phyloP scores from a whole-genome alignment of 1,284 basidiomycete genomes.

The Trichosporon sp. region DNA sequence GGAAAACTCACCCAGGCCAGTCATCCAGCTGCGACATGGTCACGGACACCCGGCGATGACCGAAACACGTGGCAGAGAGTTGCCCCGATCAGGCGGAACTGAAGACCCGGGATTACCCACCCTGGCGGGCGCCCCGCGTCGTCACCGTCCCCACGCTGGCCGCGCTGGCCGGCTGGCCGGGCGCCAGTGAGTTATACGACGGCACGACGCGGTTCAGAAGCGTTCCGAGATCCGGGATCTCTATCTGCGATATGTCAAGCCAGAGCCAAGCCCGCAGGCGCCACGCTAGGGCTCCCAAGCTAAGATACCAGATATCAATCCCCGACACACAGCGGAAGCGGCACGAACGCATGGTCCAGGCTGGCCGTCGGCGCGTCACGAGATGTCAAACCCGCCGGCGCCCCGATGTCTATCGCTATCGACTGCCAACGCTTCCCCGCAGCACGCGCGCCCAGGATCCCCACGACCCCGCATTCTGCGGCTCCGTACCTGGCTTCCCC shows the following conservation, averaged over 20 bases:
- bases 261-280: neutral
- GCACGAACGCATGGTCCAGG: neutral
- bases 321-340: neutral
- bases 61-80: neutral
- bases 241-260: neutral
- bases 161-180: too few relatives aligned
- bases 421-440: neutral
- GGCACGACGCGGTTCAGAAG: neutral
- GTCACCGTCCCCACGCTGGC: neutral
- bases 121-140: neutral
- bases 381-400: neutral
- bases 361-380: neutral
- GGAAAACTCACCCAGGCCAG: neutral
- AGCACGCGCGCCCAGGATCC: neutral
- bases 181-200: neutral
- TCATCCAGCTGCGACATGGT: neutral
- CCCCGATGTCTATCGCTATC: too few relatives aligned
- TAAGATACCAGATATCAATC: neutral
- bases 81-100: neutral
- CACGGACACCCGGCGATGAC: neutral
- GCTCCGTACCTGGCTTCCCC: neutral
- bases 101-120: neutral
- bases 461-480: neutral
- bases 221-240: neutral
- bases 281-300: neutral